Percentiles rank a stretch among this genome's conserved stretches.
Conservation (phyloP, 2,329 filamentous ascomycete genomes). For the Aspergillus terreus region DNA sequence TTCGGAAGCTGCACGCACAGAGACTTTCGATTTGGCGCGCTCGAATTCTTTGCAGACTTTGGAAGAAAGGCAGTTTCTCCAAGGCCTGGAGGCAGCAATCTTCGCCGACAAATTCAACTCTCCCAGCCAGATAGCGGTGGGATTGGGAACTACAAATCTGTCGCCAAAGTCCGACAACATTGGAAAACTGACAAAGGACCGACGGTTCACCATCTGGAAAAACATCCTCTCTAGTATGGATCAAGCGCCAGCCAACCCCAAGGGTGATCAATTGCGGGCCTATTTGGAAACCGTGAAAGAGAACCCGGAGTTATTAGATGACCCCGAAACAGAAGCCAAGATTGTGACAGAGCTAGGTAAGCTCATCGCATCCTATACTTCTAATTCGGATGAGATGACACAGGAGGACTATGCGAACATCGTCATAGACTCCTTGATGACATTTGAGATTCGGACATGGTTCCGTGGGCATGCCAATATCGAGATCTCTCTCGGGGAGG, state of each 20-base stretch:
- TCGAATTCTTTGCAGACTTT: conserved; percentile 10
- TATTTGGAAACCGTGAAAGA: conserved; percentile 6
- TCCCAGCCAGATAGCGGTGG: conserved; percentile 1
- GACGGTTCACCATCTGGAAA: conserved; percentile 8
- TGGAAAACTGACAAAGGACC: conserved; percentile 1
- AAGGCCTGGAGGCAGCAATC: conserved; percentile 2
- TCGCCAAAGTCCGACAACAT: background rate
- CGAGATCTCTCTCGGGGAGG: conserved; percentile 53
- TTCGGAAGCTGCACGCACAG: conserved; percentile 5
- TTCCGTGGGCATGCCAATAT: conserved; percentile 19
- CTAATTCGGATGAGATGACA: conserved; percentile 11
- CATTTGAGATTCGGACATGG: conserved; percentile 28
- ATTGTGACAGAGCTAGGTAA: conserved; percentile 10
- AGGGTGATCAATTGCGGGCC: conserved; percentile 3
- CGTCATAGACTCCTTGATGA: conserved; percentile 26
- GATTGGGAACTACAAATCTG: conserved; percentile 1
- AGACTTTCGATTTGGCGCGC: conserved; percentile 13
- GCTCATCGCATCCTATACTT: conserved; percentile 9
- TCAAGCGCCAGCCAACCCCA: background rate
- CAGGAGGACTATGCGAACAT: conserved; percentile 19
- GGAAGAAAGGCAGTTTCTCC: conserved; percentile 6
- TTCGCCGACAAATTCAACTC: background rate
- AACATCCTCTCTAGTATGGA: background rate
- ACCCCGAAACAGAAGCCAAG: conserved; percentile 4
- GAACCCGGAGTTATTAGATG: conserved; percentile 7